phyloP scores from a whole-genome alignment of 805 yeast genomes.

The Lipomyces sp. region DNA sequence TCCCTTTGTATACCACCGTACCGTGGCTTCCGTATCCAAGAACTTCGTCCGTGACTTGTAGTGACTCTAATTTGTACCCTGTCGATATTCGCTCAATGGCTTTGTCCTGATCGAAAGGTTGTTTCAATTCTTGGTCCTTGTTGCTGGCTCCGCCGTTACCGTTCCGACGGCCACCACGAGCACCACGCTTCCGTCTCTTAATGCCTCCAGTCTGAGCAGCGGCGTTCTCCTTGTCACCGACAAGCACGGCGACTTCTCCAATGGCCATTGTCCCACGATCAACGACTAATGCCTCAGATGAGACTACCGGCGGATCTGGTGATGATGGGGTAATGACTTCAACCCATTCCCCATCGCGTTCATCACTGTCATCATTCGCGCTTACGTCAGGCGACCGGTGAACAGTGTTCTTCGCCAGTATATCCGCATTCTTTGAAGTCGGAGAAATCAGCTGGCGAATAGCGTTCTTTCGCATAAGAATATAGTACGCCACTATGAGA shows the following conservation, averaged over 20 bases:
- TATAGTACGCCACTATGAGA: constrained; percentile 7
- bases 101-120: neutral
- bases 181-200: constrained; percentile 76
- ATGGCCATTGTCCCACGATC: neutral
- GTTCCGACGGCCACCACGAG: constrained; percentile 68
- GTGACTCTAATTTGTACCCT: constrained; percentile 25
- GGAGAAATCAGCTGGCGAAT: constrained; percentile 4
- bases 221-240: neutral
- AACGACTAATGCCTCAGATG: neutral
- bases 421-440: neutral
- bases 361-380: too few species aligned
- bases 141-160: constrained; percentile 4
- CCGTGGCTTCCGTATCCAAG: constrained; percentile 93
- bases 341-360: too few species aligned
- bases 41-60: constrained; percentile 67
- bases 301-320: too few species aligned
- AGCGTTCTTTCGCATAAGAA: constrained; percentile 8
- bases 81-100: neutral
- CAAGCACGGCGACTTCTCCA: neutral
- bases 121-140: constrained; percentile 1
- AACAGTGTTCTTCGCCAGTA: neutral
- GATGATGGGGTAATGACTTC: too few species aligned
- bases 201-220: neutral
- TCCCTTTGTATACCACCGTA: constrained; percentile 87
- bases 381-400: too few species aligned